These are phyloP conservation scores for Flaveria sonorensis DNA, from an alignment of 129 eudicot species.

Conservation along the genomic window DNA sequence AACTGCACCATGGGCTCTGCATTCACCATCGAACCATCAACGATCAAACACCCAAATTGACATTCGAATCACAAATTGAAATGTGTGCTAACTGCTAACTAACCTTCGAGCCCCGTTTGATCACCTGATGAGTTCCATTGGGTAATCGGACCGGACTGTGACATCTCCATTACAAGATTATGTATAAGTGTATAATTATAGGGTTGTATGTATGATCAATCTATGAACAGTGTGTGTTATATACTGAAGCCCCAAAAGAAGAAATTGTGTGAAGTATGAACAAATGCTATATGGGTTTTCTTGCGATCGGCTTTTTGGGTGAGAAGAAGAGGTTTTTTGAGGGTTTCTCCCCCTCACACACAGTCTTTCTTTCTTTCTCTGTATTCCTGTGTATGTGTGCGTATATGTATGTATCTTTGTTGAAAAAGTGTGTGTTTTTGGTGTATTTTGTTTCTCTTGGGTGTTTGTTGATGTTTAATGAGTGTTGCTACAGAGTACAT, in stretches of 20 bases:
- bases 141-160: slow-evolving; percentile 64
- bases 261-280: neutral
- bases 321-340: slow-evolving; percentile 36
- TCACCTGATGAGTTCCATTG: slow-evolving; percentile 52
- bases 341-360: slow-evolving; percentile 34
- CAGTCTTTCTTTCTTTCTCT: slow-evolving; percentile 28
- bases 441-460: neutral
- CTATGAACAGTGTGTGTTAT: slow-evolving; percentile 16
- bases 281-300: slow-evolving; percentile 34
- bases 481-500: no score
- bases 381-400: neutral
- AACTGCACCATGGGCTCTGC: slow-evolving; percentile 88
- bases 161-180: slow-evolving; percentile 48
- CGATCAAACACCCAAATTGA: slow-evolving; percentile 18
- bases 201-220: neutral
- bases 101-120: slow-evolving; percentile 88
- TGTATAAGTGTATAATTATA: slow-evolving; percentile 14
- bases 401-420: slow-evolving; percentile 19
- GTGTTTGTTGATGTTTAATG: neutral
- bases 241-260: slow-evolving; percentile 32
- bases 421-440: slow-evolving; percentile 25
- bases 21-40: slow-evolving; percentile 38
- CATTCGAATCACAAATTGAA: slow-evolving; percentile 22
- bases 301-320: slow-evolving; percentile 26
- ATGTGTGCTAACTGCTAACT: slow-evolving; percentile 16